Evolutionary conservation across 805 yeast genomes (phyloP), one percentile per base, ranked within the genome.

Genomic region (Nakazawaea laoshanensis): DNA sequence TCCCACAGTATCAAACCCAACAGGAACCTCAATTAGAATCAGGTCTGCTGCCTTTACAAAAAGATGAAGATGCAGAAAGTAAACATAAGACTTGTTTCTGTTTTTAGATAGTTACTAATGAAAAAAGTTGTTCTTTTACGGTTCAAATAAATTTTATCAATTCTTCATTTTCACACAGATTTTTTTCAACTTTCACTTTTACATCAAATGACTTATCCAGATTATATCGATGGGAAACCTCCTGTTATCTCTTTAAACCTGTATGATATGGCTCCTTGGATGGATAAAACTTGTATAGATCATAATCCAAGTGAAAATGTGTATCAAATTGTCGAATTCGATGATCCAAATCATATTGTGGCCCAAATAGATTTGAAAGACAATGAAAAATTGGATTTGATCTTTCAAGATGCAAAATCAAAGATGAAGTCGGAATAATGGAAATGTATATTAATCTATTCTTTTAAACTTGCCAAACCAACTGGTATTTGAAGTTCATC

Each of bases 231-330:
- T 40, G 71, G 67, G 4, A 41, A 57, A n/a, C 74, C 75, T 11
- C 74, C 72, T 10, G 56, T 56, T 16, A 42, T 71, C n/a, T 45
- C 68, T 2, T 52, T 71, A 17, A 40, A 45, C 27, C 64, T 67
- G 24, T 71, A 70, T 42, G 77, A 71, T 36, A 51, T 39, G n/a
- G 75, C 76, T 3, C 48, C 56, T 8, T 71, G 77, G 77, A 72
- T 74, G 1, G 42, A 47, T 4, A 52, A 62, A 24, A 68, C 77
- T 3, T 70, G 76, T 38, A 58, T 71, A 7, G 77, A 71, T 44
- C 38, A 33, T 19, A 34, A 47, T 3, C 29, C 38, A 4, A 45
- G 52, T 29, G 45, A 49, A 11, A 45, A 43, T 7, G 42, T 38
- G 9, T 70, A 59, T 39, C 61, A 63, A 7, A 65, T 63, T 4